A percentile compares a stretch with the other conserved stretches of the same genome.
phyloP scores from a whole-genome alignment of 148 eudicot species.

The Arctostaphylos glauca region DNA sequence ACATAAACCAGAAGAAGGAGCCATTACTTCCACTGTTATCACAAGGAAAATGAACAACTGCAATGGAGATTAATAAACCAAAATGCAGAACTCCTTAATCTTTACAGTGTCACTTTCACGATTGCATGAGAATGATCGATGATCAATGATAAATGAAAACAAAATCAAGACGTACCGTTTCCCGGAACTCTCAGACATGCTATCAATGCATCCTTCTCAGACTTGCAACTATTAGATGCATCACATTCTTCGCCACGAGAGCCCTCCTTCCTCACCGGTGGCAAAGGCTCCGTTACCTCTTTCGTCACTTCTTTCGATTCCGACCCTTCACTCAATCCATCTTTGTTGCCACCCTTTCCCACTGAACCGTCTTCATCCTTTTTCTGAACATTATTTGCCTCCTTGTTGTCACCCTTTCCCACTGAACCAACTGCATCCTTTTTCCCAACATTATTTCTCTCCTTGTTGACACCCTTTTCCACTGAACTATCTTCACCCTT shows the following conservation, averaged over 20 bases:
- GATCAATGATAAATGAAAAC: background rate
- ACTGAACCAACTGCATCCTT: background rate
- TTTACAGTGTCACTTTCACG: background rate
- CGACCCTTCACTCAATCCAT: slow-evolving; percentile 13
- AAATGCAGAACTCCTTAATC: background rate
- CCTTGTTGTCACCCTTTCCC: slow-evolving; percentile 20
- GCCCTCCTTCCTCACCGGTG: slow-evolving; percentile 29
- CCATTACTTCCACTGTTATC: background rate
- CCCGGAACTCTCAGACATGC: slow-evolving; percentile 83
- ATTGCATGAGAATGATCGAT: background rate
- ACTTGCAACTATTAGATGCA: slow-evolving; percentile 55
- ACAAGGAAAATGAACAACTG: background rate
- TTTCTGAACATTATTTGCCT: background rate
- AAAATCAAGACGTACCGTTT: slow-evolving; percentile 39
- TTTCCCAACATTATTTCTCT: background rate
- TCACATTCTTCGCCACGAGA: slow-evolving; percentile 56
- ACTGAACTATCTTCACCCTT: background rate
- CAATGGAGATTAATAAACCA: background rate
- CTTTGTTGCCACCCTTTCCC: slow-evolving; percentile 11
- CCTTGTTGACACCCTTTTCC: slow-evolving; percentile 18
- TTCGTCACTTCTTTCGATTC: slow-evolving; percentile 18
- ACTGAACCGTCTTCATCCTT: background rate
- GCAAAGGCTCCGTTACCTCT: slow-evolving; percentile 16
- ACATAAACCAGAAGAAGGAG: too few relatives aligned
- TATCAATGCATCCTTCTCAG: slow-evolving; percentile 45